These are phyloP conservation scores for Metarhizium guizhouense DNA, from an alignment of 2,329 filamentous ascomycete species.

Conservation along the genomic window DNA sequence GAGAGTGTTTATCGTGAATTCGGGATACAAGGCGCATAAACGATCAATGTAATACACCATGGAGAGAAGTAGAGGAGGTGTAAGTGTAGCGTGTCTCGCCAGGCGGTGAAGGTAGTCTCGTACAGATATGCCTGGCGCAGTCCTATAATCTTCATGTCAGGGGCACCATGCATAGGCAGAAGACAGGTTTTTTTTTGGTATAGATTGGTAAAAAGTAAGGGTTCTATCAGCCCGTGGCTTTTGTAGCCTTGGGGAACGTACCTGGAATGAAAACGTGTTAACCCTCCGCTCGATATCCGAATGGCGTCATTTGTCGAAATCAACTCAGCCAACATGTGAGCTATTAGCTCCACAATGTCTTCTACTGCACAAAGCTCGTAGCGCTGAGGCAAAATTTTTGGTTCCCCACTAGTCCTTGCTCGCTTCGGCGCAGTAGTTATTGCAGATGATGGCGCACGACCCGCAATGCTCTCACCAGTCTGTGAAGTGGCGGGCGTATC, in stretches of 20 bases:
- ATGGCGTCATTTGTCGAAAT: slow-evolving; percentile 93
- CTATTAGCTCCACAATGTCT: slow-evolving; percentile 83
- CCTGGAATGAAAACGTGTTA: slow-evolving; percentile 94
- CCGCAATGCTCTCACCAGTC: background rate
- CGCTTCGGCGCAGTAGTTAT: slow-evolving; percentile 35
- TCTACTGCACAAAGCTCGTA: slow-evolving; percentile 79
- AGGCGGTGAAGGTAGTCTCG: slow-evolving; percentile 87
- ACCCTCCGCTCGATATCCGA: slow-evolving; percentile 59
- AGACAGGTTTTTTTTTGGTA: background rate
- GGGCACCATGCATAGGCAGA: background rate
- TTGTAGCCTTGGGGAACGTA: slow-evolving; percentile 26
- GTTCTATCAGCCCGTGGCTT: background rate
- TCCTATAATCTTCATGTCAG: slow-evolving; percentile 16
- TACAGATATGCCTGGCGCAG: slow-evolving; percentile 83
- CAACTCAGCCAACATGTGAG: slow-evolving; percentile 91
- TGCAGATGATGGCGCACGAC: background rate
- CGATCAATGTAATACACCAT: slow-evolving; percentile 99
- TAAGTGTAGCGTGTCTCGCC: slow-evolving; percentile 87
- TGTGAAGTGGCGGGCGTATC: background rate
- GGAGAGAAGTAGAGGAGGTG: slow-evolving; percentile 86
- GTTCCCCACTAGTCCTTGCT: slow-evolving; percentile 37
- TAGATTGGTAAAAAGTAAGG: background rate
- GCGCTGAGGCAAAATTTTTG: slow-evolving; percentile 55
- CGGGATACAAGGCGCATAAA: slow-evolving; percentile 81
- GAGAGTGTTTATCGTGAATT: slow-evolving; percentile 92